A percentile compares a stretch with the other conserved stretches of the same genome.
Evolutionary conservation across 148 eudicot genomes (phyloP).

Genomic region (Camellia sinensis): DNA sequence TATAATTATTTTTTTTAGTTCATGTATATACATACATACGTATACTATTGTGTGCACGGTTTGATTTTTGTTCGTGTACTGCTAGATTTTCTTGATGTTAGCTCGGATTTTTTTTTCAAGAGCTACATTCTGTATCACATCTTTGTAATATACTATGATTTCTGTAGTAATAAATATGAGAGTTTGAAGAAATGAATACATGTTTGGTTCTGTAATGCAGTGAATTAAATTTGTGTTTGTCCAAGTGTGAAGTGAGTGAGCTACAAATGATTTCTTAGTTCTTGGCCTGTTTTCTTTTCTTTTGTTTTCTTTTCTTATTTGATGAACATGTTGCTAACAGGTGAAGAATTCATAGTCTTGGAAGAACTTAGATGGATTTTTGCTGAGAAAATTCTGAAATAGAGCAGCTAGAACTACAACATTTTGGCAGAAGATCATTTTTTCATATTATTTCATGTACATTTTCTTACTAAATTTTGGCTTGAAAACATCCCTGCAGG

Average conservation of each 20-base stretch:
- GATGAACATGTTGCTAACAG: too few species aligned
- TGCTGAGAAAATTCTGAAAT: background rate
- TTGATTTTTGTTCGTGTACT: background rate
- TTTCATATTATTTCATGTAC: too few species aligned
- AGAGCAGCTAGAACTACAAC: background rate
- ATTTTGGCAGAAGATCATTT: background rate
- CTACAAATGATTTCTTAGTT: too few species aligned
- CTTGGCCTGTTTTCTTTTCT: too few species aligned
- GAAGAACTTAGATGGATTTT: background rate
- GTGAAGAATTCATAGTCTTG: background rate
- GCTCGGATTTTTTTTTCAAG: conserved; percentile 39
- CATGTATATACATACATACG: background rate
- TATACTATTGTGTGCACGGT: background rate
- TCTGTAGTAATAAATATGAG: conserved; percentile 8
- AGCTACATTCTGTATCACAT: conserved; percentile 22
- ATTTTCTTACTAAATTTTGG: too few species aligned
- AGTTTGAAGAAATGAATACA: background rate
- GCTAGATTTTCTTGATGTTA: background rate
- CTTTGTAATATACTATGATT: conserved; percentile 6
- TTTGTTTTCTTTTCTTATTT: too few species aligned
- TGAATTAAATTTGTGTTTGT: too few species aligned
- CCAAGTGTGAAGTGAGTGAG: background rate
- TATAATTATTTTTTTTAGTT: background rate
- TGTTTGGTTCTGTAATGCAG: background rate
- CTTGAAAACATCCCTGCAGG: too few species aligned